Conservation (phyloP, 1,284 basidiomycete genomes). For the Cryptococcus hybrid region DNA sequence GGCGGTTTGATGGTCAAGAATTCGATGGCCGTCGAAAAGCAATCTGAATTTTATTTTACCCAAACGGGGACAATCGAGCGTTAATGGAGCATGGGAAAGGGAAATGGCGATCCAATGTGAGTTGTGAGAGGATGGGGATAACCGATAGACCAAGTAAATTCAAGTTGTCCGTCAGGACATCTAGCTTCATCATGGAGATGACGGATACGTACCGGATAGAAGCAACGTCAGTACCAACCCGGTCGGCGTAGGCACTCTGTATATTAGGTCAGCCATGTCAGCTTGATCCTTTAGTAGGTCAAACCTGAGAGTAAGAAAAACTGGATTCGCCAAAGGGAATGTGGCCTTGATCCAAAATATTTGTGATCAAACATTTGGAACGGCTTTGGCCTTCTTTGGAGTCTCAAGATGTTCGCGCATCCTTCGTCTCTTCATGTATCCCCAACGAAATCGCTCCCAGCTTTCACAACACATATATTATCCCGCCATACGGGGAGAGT, state of each 20-base stretch:
- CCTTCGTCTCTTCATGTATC: no score
- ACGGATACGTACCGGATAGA: conserved; percentile 71
- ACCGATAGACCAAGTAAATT: neutral
- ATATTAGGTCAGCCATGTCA: neutral
- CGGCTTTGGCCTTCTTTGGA: no score
- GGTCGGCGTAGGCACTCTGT: conserved; percentile 86
- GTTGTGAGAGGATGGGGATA: neutral
- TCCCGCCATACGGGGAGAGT: neutral
- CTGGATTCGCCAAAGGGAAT: no score
- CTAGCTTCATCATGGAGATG: neutral
- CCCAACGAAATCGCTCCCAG: neutral
- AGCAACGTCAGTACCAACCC: conserved; percentile 83
- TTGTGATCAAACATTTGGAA: no score
- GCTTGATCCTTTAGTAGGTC: no score
- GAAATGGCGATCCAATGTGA: neutral
- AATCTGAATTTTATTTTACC: conserved; percentile 56
- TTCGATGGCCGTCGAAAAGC: conserved; percentile 78
- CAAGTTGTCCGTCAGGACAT: no score
- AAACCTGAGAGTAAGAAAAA: no score
- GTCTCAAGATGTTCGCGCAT: no score
- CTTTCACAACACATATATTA: neutral
- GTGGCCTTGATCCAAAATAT: no score
- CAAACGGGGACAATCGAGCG: neutral
- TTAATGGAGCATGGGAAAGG: neutral
- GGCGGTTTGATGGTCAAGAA: conserved; percentile 81